These are phyloP conservation scores for Phytopythium delawarense DNA, from an alignment of 352 stramenopile species.

Conservation along the genomic window DNA sequence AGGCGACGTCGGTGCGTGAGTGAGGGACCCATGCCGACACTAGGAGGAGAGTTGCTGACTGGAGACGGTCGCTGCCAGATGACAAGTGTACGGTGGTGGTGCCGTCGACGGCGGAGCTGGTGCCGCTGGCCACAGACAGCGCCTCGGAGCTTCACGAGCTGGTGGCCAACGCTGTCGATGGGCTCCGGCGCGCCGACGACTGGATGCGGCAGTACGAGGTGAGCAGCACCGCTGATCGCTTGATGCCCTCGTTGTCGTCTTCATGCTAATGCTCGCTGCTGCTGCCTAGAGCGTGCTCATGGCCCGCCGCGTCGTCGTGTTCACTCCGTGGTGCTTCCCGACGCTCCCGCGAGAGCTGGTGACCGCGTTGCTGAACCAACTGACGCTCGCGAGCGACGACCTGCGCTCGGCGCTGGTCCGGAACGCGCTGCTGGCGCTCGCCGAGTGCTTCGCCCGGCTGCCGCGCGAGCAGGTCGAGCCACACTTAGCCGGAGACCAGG, in stretches of 20 bases:
- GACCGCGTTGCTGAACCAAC: slow-evolving; percentile 20
- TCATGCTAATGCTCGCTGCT: not conserved
- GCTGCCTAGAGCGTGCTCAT: slow-evolving; percentile 29
- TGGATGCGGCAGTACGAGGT: slow-evolving; percentile 66
- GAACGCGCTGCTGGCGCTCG: slow-evolving; percentile 57
- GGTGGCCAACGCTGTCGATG: slow-evolving; percentile 8
- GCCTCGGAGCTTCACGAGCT: slow-evolving; percentile 25
- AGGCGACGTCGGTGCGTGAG: not conserved
- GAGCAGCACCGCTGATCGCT: slow-evolving; percentile 1
- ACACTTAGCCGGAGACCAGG: slow-evolving; percentile 17
- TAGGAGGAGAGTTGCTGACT: not conserved
- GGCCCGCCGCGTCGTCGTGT: slow-evolving; percentile 52
- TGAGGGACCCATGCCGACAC: too few relatives aligned
- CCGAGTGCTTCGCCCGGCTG: slow-evolving; percentile 57
- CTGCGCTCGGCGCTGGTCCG: slow-evolving; percentile 66
- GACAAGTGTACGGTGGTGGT: slow-evolving; percentile 39
- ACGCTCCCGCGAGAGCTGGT: slow-evolving; percentile 23
- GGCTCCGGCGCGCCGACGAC: slow-evolving; percentile 19
- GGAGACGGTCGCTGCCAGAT: slow-evolving; percentile 13
- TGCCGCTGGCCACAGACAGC: slow-evolving; percentile 18
- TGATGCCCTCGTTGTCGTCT: not conserved
- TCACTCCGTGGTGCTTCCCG: slow-evolving; percentile 12
- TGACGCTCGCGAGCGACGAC: slow-evolving; percentile 51
- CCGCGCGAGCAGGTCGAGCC: slow-evolving; percentile 12
- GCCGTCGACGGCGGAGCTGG: slow-evolving; percentile 37